A percentile compares a stretch with the other conserved stretches of the same genome.
phyloP scores from a whole-genome alignment of 306 rosid genomes.

The Notholithocarpus densiflorus region DNA sequence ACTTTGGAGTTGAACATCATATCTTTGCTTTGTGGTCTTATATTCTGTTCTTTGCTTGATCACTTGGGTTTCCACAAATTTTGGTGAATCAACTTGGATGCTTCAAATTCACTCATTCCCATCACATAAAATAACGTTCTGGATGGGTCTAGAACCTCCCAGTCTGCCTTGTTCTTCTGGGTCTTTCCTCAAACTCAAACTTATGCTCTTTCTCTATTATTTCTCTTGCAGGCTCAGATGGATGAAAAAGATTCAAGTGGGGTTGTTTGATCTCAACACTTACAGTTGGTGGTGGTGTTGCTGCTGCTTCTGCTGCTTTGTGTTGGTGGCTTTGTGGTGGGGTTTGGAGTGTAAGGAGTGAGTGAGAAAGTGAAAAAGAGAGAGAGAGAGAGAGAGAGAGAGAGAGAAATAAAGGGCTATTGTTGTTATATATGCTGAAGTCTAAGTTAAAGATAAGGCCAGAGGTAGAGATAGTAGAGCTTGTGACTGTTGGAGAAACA shows the following conservation, averaged over 20 bases:
- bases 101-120: conserved; percentile 24
- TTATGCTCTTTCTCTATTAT: conserved; percentile 19
- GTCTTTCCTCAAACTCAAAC: conserved; percentile 12
- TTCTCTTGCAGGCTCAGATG: conserved; percentile 28
- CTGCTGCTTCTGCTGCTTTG: conserved; percentile 14
- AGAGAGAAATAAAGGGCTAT: conserved; percentile 14
- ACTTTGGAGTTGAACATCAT: conserved; percentile 2
- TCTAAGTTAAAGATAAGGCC: conserved; percentile 43
- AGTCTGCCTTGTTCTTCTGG: conserved; percentile 19
- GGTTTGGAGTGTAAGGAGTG: conserved; percentile 7
- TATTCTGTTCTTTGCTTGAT: conserved; percentile 29
- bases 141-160: conserved; percentile 15
- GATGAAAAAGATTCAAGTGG: conserved; percentile 31
- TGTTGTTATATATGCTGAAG: conserved; percentile 50
- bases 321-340: conserved; percentile 5
- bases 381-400: background rate
- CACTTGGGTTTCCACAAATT: conserved; percentile 18
- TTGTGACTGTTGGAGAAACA: conserved; percentile 47
- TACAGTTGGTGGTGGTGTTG: conserved; percentile 1
- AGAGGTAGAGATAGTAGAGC: conserved; percentile 36
- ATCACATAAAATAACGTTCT: conserved; percentile 56
- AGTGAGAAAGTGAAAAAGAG: conserved; percentile 15
- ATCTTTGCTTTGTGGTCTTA: conserved; percentile 21
- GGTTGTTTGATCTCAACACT: conserved; percentile 25
- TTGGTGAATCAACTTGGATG: background rate